These are phyloP conservation scores for Metarhizium guizhouense DNA, from an alignment of 2,329 filamentous ascomycete genomes.

Conservation along the genomic window DNA sequence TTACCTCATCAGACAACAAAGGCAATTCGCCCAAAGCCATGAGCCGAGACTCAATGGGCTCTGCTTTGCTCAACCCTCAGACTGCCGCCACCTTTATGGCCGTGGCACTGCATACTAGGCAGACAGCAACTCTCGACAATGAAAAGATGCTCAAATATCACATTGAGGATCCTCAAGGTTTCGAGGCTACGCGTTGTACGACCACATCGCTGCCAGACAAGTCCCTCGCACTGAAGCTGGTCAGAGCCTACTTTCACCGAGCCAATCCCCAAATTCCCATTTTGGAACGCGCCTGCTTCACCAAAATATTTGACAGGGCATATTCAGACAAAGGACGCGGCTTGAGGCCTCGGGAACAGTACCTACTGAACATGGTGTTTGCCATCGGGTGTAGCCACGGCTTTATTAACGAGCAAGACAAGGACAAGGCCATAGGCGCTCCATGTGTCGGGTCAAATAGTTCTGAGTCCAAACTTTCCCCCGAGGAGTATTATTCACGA, in stretches of 20 bases:
- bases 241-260: conserved; percentile 85
- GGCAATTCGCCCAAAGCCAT: not conserved
- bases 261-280: conserved; percentile 94
- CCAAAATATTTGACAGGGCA: conserved; percentile 73
- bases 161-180: not conserved
- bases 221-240: conserved; percentile 44
- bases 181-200: not conserved
- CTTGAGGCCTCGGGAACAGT: conserved; percentile 72
- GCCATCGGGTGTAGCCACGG: conserved; percentile 66
- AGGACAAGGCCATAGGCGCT: conserved; percentile 53
- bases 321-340: conserved; percentile 60
- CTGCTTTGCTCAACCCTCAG: not conserved
- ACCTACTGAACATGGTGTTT: conserved; percentile 92
- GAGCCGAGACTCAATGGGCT: not conserved
- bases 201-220: not conserved
- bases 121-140: not conserved
- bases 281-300: conserved; percentile 79
- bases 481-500: not conserved
- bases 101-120: no score
- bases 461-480: not conserved
- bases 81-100: not conserved
- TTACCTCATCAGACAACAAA: not conserved
- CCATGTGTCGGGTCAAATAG: not conserved
- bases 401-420: conserved; percentile 47
- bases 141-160: not conserved